phyloP scores from a whole-genome alignment of 257 asterid species.

The Perilla frutescens region DNA sequence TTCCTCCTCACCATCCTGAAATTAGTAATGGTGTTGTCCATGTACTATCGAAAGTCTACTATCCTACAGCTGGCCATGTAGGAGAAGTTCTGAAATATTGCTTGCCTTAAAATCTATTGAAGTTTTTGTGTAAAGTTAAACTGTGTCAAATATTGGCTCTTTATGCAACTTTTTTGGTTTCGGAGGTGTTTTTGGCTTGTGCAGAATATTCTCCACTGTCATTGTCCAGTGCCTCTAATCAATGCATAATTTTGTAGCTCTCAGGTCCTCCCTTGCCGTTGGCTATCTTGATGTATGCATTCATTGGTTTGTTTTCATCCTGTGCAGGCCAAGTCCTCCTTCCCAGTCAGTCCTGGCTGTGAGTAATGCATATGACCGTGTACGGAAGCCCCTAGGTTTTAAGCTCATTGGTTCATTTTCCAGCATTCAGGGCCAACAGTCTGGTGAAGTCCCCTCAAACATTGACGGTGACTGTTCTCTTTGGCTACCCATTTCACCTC shows the following conservation, averaged over 20 bases:
- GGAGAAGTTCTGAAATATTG: background rate
- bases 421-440: conserved; percentile 55
- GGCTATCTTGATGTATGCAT: conserved; percentile 31
- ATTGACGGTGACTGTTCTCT: conserved; percentile 74
- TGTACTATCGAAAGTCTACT: conserved; percentile 18
- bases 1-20: background rate
- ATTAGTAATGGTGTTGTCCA: conserved; percentile 15
- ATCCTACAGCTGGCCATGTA: conserved; percentile 1
- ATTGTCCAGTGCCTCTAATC: conserved; percentile 25
- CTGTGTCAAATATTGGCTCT: conserved; percentile 18
- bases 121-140: conserved; percentile 17
- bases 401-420: conserved; percentile 74
- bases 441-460: conserved; percentile 42
- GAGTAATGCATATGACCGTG: conserved; percentile 88
- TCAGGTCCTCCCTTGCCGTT: conserved; percentile 24
- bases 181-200: conserved; percentile 14
- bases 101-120: background rate
- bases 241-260: conserved; percentile 27
- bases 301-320: conserved; percentile 31
- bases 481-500: conserved; percentile 96
- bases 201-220: conserved; percentile 20
- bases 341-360: conserved; percentile 95
- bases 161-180: background rate
- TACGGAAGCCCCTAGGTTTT: conserved; percentile 86
- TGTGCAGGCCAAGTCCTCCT: conserved; percentile 94